Conservation (phyloP, 192 early-diverging fungal species). For the Entrophospora sp. region DNA sequence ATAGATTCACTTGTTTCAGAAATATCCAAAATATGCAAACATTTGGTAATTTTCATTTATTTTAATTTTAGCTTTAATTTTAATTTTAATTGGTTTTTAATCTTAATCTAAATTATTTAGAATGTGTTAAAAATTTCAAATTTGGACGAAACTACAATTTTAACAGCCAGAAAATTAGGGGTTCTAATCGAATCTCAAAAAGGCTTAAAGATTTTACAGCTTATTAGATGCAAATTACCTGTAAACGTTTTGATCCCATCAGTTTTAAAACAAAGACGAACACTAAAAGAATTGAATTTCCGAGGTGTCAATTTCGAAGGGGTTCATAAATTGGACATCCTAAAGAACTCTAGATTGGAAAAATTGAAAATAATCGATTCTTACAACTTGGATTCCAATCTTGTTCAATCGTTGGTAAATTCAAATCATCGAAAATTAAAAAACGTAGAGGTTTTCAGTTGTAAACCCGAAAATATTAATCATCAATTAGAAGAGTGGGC, state of each 20-base stretch:
- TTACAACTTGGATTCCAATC: background rate
- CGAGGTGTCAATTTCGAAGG: background rate
- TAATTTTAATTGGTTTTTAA: background rate
- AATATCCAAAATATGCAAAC: background rate
- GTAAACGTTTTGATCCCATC: background rate
- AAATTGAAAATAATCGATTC: background rate
- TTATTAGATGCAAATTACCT: background rate
- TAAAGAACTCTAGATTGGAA: background rate
- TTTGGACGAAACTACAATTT: background rate
- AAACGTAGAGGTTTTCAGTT: background rate
- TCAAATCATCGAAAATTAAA: background rate
- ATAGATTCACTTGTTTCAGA: background rate
- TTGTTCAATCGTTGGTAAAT: background rate
- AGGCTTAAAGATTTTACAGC: background rate
- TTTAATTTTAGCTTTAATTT: background rate
- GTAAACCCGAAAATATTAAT: background rate
- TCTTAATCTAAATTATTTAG: background rate
- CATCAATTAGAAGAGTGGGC: background rate
- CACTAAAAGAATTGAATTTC: background rate
- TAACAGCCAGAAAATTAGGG: background rate
- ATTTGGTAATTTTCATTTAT: background rate
- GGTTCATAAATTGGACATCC: background rate
- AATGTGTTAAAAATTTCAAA: background rate
- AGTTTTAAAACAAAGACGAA: background rate
- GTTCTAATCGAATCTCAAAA: background rate